Conservation (phyloP, 495 filamentous ascomycete species). For the Acidomyces sp. region DNA sequence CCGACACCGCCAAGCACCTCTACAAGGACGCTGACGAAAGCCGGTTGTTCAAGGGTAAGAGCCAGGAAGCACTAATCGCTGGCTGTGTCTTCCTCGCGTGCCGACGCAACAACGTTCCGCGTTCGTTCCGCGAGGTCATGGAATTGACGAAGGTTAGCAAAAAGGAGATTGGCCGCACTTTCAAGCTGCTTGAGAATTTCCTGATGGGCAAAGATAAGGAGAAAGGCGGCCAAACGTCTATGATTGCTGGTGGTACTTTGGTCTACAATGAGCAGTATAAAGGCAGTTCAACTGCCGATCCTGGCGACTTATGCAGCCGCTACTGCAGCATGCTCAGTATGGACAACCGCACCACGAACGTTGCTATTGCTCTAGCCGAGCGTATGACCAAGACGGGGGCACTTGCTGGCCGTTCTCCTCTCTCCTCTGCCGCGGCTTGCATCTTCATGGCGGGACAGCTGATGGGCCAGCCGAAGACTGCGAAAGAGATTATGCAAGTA, state of each 20-base stretch:
- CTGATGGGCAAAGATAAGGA: constrained; percentile 40
- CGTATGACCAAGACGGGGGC: constrained; percentile 58
- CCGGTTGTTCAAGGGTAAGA: constrained; percentile 89
- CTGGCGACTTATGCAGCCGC: constrained; percentile 72
- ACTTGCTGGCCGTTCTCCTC: constrained; percentile 81
- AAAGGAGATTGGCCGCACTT: constrained; percentile 92
- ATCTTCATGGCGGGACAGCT: constrained; percentile 89
- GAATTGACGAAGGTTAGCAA: constrained; percentile 84
- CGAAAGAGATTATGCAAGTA: constrained; percentile 71
- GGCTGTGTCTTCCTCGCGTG: constrained; percentile 96
- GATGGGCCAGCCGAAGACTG: constrained; percentile 59
- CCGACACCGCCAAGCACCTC: constrained; percentile 80
- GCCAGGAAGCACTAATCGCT: constrained; percentile 83
- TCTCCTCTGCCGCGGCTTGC: constrained; percentile 86
- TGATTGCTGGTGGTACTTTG: constrained; percentile 38
- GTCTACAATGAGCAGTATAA: constrained; percentile 49
- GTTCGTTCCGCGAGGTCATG: constrained; percentile 88
- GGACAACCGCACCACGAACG: constrained; percentile 49
- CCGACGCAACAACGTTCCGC: constrained; percentile 69
- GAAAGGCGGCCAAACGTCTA: constrained; percentile 40
- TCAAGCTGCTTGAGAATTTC: constrained; percentile 85
- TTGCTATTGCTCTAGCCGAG: constrained; percentile 61
- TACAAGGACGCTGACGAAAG: constrained; percentile 88
- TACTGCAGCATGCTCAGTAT: constrained; percentile 74
- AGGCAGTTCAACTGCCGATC: constrained; percentile 64